Evolutionary conservation across 2,329 filamentous ascomycete genomes (phyloP).

Genomic region (Fusarium anguioides): DNA sequence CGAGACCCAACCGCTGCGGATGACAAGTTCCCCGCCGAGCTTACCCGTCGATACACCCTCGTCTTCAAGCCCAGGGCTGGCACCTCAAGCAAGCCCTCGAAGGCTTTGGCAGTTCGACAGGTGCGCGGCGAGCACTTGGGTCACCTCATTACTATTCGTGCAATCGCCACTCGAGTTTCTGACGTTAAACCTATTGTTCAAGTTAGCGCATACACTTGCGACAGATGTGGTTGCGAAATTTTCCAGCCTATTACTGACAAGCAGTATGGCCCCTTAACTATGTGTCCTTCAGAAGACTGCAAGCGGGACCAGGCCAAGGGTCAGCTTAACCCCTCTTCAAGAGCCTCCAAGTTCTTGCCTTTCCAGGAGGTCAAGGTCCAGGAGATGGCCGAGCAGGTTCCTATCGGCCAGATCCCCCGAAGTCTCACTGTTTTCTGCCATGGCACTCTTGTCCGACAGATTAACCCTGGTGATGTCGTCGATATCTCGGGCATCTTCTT

Average conservation of each 20-base stretch:
- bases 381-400: constrained; percentile 98
- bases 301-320: constrained; percentile 91
- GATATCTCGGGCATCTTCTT: constrained; percentile 96
- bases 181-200: constrained; percentile 98
- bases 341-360: constrained; percentile 94
- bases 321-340: constrained; percentile 92
- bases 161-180: constrained; percentile 93
- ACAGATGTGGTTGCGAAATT: constrained; percentile 95
- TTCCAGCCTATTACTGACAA: constrained; percentile 95
- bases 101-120: constrained; percentile 87
- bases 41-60: constrained; percentile 93
- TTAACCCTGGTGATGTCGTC: constrained; percentile 94
- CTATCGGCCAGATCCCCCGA: constrained; percentile 95
- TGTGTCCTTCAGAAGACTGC: constrained; percentile 93
- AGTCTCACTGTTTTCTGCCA: constrained; percentile 91
- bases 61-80: constrained; percentile 94
- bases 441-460: constrained; percentile 83
- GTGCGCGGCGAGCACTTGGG: constrained; percentile 94
- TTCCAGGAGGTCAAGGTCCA: constrained; percentile 99
- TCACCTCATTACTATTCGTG: constrained; percentile 90
- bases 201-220: constrained; percentile 97
- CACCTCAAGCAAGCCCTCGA: constrained; percentile 70
- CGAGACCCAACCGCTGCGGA: constrained; percentile 73
- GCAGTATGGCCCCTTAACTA: constrained; percentile 86
- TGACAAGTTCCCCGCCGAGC: constrained; percentile 88